phyloP scores from a whole-genome alignment of 495 filamentous ascomycete species.

The Penicillium ochrochloron region DNA sequence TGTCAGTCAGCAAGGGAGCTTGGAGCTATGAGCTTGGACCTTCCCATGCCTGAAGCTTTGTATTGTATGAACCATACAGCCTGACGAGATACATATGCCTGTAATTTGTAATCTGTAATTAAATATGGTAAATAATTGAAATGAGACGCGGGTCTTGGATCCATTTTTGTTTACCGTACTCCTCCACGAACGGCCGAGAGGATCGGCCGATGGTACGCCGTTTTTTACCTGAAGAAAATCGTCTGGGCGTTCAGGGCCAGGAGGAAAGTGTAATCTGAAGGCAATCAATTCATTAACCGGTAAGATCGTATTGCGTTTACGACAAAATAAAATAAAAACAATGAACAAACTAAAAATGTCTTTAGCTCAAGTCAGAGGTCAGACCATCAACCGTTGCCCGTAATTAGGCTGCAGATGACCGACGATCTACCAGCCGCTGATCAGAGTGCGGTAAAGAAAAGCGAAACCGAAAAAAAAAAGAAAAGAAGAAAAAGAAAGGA shows the following conservation, averaged over 20 bases:
- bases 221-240: constrained; percentile 18
- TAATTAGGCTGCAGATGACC: constrained; percentile 28
- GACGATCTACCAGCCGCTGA: constrained; percentile 23
- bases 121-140: neutral
- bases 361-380: constrained; percentile 2
- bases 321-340: neutral
- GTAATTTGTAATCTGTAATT: too few relatives aligned
- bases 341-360: neutral
- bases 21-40: constrained; percentile 5
- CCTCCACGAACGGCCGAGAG: constrained; percentile 5
- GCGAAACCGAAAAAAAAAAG: neutral
- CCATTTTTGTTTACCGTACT: neutral
- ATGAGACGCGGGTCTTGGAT: neutral
- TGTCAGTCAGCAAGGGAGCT: constrained; percentile 9
- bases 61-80: neutral
- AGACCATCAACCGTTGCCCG: constrained; percentile 12
- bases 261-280: neutral
- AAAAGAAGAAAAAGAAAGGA: neutral
- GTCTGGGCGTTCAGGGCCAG: constrained; percentile 1
- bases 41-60: constrained; percentile 1
- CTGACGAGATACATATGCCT: neutral
- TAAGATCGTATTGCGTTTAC: neutral
- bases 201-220: constrained; percentile 7
- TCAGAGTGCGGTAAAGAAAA: constrained; percentile 12
- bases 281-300: neutral